These are phyloP conservation scores for Pseudogymnoascus sp. DNA, from an alignment of 2,329 filamentous ascomycete species.

Conservation along the genomic window DNA sequence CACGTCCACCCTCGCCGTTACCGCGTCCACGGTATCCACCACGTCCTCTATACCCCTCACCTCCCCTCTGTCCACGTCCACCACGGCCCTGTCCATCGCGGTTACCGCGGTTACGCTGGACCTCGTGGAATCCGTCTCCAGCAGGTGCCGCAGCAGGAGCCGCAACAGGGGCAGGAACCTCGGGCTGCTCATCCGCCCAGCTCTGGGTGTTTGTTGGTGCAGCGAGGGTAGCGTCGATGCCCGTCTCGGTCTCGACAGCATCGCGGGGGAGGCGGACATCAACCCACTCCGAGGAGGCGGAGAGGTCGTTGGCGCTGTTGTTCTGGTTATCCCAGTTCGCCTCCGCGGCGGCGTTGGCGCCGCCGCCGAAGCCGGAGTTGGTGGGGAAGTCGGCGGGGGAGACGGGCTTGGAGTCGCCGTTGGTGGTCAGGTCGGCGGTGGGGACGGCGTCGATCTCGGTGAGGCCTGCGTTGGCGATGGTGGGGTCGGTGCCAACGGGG, in stretches of 20 bases:
- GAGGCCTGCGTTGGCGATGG: constrained; percentile 57
- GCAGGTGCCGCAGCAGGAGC: constrained; percentile 32
- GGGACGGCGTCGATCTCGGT: constrained; percentile 56
- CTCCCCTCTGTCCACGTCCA: constrained; percentile 46
- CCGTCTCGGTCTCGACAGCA: constrained; percentile 65
- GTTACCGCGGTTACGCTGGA: constrained; percentile 54
- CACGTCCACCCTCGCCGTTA: constrained; percentile 42
- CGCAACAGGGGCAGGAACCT: constrained; percentile 35
- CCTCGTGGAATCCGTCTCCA: constrained; percentile 67
- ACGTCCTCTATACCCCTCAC: constrained; percentile 43
- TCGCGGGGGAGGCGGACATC: constrained; percentile 70
- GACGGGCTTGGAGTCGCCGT: constrained; percentile 38
- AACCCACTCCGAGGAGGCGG: constrained; percentile 29
- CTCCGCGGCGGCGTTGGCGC: constrained; percentile 54
- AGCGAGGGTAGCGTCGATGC: constrained; percentile 47
- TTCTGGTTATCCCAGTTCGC: constrained; percentile 52
- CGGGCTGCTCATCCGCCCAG: constrained; percentile 76
- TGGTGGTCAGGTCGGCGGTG: constrained; percentile 33
- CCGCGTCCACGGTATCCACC: constrained; percentile 40
- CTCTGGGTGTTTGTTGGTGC: constrained; percentile 54
- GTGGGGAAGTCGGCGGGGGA: constrained; percentile 33
- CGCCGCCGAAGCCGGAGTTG: constrained; percentile 46
- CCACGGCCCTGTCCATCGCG: constrained; percentile 48
- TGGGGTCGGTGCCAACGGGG: constrained; percentile 52
- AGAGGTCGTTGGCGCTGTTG: constrained; percentile 27